Evolutionary conservation across 257 asterid genomes (phyloP), one percentile per base, ranked within the genome.

Genomic region (Solanum pennellii): DNA sequence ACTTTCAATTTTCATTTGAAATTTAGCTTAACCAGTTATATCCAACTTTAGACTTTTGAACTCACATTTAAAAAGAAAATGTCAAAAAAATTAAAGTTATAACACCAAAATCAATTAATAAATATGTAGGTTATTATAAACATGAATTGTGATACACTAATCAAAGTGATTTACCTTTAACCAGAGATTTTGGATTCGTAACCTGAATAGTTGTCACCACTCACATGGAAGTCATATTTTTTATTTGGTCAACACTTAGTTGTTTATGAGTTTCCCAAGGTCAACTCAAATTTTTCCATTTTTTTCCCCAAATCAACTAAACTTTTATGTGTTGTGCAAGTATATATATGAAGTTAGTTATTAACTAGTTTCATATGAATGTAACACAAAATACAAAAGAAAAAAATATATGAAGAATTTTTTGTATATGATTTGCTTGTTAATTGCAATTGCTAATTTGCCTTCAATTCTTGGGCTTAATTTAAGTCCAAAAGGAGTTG

Each of bases 161-260:
- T 35, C 39, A 5, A 4, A 0, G 39, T 0, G 1, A 1, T 35
- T 35, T 5, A 35, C 39, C 6, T 7, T 35, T 35, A 35, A 5
- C 7, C 6, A 35, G 37, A 33, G 6, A 1, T 37, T 1, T 37
- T 0, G 39, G 0, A 0, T 37, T 37, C 39, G 39, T 5, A 1
- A 0, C 0, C 7, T 5, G 1, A 6, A 37, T 37, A 37, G 1
- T 37, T 37, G 39, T 37, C 39, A 37, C 39, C 39, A 37, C 39
- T 5, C 39, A 37, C 7, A 37, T 37, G 39, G 39, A 37, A 37
- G 7, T 37, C 7, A 37, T 37, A 5, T 6, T 37, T 37, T 29
- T 72, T 9, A 72, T 35, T 18, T 72, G 44, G 79, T 72, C 45
- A 72, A 72, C 5, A 72, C 25, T 72, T 72, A 72, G 77, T 23